Conservation (phyloP, 306 rosid genomes). For the Glycine tomentella region DNA sequence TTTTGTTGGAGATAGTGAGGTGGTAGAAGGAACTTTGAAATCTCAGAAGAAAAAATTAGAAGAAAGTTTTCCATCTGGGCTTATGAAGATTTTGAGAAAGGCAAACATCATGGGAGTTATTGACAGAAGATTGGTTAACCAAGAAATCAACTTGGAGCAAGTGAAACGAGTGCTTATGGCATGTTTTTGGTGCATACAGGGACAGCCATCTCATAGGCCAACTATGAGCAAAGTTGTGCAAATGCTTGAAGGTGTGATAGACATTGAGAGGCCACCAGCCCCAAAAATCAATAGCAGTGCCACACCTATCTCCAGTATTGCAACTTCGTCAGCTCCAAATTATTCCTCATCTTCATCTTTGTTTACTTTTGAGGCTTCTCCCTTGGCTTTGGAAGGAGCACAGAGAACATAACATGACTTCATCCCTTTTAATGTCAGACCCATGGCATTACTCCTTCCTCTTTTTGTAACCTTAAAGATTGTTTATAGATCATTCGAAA, state of each 20-base stretch:
- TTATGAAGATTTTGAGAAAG: constrained; percentile 75
- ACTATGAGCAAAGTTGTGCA: constrained; percentile 77
- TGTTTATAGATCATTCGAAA: not conserved
- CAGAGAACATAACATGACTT: constrained; percentile 42
- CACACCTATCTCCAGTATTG: constrained; percentile 51
- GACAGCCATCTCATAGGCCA: constrained; percentile 79
- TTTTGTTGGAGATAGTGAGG: constrained; percentile 80
- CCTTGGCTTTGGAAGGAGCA: constrained; percentile 43
- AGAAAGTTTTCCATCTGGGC: constrained; percentile 74
- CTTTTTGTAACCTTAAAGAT: constrained; percentile 19
- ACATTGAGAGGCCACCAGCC: constrained; percentile 68
- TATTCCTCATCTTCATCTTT: constrained; percentile 44
- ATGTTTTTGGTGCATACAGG: constrained; percentile 89
- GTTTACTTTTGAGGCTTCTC: constrained; percentile 25
- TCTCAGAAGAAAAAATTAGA: constrained; percentile 64
- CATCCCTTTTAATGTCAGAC: no score
- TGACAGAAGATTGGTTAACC: constrained; percentile 60
- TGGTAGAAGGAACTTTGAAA: constrained; percentile 81
- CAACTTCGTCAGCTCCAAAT: constrained; percentile 50
- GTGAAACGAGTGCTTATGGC: constrained; percentile 66
- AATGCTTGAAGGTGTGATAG: constrained; percentile 83
- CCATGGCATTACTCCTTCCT: not conserved
- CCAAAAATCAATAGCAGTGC: constrained; percentile 57
- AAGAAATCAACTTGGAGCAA: constrained; percentile 70
- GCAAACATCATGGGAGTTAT: constrained; percentile 65